Evolutionary conservation across 2,329 filamentous ascomycete genomes (phyloP), one percentile per base, ranked within the genome.

Genomic region (Ceratocystis diversiconidia): DNA sequence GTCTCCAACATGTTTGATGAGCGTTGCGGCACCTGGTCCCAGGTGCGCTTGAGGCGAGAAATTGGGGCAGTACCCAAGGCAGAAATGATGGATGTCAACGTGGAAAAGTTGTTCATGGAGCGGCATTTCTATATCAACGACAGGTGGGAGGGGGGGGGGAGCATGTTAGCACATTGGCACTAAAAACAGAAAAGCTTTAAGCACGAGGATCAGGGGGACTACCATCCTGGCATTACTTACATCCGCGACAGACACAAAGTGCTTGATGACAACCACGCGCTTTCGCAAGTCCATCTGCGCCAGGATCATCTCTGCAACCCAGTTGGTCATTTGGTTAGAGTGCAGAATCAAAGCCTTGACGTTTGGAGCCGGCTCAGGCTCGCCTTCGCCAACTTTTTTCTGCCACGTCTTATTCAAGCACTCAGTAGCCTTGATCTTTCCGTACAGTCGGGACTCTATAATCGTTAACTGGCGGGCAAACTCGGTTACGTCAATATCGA

Each of bases 381-480:
- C 88, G 68, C 87, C 87, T 43, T 92, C 88, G 7, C 79, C 82
- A 67, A 95, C 80, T 79, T 96, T 96, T 82, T 95, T 97, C 76
- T 96, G 91, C 94, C 94, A 99, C 4, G 92, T 96, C 80, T 99
- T 99, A 77, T 96, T 96, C 68, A 99, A 79, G 74, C 92, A 97
- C 75, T 99, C 94, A 0, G 90, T 94, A 0, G 92, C 89, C 75
- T 92, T 92, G 75, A 99, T 95, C 77, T 96, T 96, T 70, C 88
- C 90, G 72, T 97, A 99, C 0, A 97, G 81, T 68, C 88, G 88
- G 1, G 92, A 96, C 75, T 99, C 94, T 69, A 97, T 95, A 69
- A 99, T 94, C 0, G 94, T 99, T 69, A 99, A 81, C 75, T 99
- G 94, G 61, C 94, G 86, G n/a, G 94, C 94, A 75, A 99, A 97